A percentile compares a stretch with the other conserved stretches of the same genome.
phyloP scores from a whole-genome alignment of 2,329 filamentous ascomycete genomes.

The Alternaria ethzedia region DNA sequence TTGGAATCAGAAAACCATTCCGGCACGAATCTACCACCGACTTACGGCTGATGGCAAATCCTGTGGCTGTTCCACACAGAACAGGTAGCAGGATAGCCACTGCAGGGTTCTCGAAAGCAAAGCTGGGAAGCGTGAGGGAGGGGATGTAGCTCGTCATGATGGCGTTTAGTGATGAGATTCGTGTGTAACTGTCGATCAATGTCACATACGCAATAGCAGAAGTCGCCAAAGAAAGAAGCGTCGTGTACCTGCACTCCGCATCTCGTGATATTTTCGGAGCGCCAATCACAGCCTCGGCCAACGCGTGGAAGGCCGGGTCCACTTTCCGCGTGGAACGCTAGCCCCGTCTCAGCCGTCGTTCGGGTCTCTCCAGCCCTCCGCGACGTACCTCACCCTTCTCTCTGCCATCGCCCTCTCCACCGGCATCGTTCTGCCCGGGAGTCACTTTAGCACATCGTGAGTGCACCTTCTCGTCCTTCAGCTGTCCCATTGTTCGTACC shows the following conservation, averaged over 20 bases:
- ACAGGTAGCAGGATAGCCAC: slow-evolving; percentile 79
- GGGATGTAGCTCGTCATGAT: slow-evolving; percentile 81
- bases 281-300: slow-evolving; percentile 26
- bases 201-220: background rate
- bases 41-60: slow-evolving; percentile 71
- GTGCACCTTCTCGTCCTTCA: slow-evolving; percentile 44
- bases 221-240: background rate
- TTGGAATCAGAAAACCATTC: background rate
- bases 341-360: slow-evolving; percentile 26
- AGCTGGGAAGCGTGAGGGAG: slow-evolving; percentile 74
- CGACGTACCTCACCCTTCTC: slow-evolving; percentile 30
- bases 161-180: slow-evolving; percentile 33
- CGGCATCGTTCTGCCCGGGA: slow-evolving; percentile 26
- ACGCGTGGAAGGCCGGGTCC: slow-evolving; percentile 23
- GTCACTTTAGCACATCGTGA: slow-evolving; percentile 47
- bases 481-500: slow-evolving; percentile 38
- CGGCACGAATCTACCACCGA: slow-evolving; percentile 1
- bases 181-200: background rate
- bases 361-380: slow-evolving; percentile 22
- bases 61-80: slow-evolving; percentile 73
- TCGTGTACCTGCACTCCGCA: slow-evolving; percentile 6
- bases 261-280: slow-evolving; percentile 14
- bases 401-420: slow-evolving; percentile 33
- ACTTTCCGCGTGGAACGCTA: slow-evolving; percentile 30
- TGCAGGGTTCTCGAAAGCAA: slow-evolving; percentile 74